Evolutionary conservation across 2,329 filamentous ascomycete genomes (phyloP), one percentile per base, ranked within the genome.

Genomic region (Aspergillus tubingensis): DNA sequence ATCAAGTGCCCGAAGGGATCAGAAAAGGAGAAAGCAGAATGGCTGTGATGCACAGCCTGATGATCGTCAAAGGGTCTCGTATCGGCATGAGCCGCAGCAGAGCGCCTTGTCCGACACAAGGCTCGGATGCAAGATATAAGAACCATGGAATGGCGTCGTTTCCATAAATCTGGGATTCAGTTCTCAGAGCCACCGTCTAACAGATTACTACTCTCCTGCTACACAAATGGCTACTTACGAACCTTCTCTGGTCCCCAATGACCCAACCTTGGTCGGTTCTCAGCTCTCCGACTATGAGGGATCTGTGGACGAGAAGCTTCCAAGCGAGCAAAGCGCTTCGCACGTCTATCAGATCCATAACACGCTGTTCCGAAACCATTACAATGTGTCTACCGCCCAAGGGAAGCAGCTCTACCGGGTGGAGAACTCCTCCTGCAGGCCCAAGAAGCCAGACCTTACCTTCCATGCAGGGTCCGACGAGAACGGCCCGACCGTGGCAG

Each of bases 381-480:
- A 73, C 58, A 61, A 67, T 3, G 62, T 75, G 17, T 63, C 58
- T 11, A 53, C 55, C 15, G 57, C 58, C 19, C 55, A 64, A 38
- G 67, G 72, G 19, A 55, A 30, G 17, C 65, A 64, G 15, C 32
- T 68, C 8, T 68, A 66, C 55, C 66, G 64, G 52, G 70, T 76
- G n/a, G 64, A 70, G 27, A 72, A 69, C 38, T 75, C 72, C 3
- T 17, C 57, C 6, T 60, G 70, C 21, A 70, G 62, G n/a, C 69
- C 72, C 5, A 68, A 67, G 17, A 76, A 72, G 54, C 68, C 74
- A 17, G 73, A 76, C 17, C 62, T 77, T 7, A 74, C 72, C 1
- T 64, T 76, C 53, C 73, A 77, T 62, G 54, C 62, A 1, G 70
- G 74, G 11, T 25, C 61, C 3, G 63, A 70, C 61, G 64, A 65